phyloP scores from a whole-genome alignment of 768 basidiomycete genomes.

The Rubroboletus satanas region DNA sequence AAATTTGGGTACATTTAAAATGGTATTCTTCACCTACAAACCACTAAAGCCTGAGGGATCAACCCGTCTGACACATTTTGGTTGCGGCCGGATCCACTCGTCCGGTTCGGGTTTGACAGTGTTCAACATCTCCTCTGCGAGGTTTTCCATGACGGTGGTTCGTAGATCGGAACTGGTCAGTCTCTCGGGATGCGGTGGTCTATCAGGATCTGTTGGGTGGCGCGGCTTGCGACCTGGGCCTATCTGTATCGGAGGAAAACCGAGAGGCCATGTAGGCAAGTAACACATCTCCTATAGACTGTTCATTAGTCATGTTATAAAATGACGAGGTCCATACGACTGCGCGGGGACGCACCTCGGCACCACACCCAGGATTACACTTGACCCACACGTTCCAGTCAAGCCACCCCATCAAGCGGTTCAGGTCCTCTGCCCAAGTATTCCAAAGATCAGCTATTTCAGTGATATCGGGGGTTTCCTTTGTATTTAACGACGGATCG shows the following conservation, averaged over 20 bases:
- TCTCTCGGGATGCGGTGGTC: background rate
- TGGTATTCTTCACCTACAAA: background rate
- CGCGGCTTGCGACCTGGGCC: background rate
- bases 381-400: constrained; percentile 52
- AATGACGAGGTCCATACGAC: background rate
- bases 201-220: background rate
- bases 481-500: background rate
- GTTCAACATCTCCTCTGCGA: background rate
- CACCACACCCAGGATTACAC: constrained; percentile 43
- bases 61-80: constrained; percentile 16
- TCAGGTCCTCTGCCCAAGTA: constrained; percentile 35
- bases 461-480: too few species aligned
- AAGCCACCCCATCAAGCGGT: constrained; percentile 44
- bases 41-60: background rate
- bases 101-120: background rate
- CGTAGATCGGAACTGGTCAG: background rate
- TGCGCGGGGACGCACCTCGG: constrained; percentile 36
- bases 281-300: constrained; percentile 24
- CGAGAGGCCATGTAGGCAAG: constrained; percentile 23
- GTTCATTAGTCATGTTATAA: background rate
- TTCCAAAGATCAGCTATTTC: constrained; percentile 8
- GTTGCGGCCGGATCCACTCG: constrained; percentile 23
- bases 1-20: background rate
- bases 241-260: constrained; percentile 1
- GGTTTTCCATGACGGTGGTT: background rate